These are phyloP conservation scores for Botryotinia convoluta DNA, from an alignment of 2,329 filamentous ascomycete genomes.

Conservation along the genomic window DNA sequence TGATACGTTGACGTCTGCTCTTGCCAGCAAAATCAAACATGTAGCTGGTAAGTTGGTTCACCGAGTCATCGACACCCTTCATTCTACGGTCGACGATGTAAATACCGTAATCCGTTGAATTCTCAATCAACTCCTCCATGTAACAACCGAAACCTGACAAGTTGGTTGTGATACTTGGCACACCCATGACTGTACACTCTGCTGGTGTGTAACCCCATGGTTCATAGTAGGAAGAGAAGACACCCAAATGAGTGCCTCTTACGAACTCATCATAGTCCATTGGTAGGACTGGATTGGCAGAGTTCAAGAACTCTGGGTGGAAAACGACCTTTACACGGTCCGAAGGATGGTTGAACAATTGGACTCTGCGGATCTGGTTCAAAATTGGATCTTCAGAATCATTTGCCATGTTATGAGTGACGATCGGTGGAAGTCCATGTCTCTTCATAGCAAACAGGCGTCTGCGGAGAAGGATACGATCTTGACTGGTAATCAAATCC, in stretches of 20 bases:
- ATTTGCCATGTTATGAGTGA: slow-evolving; percentile 98
- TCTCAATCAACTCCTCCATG: slow-evolving; percentile 99
- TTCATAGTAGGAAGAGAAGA: slow-evolving; percentile 98
- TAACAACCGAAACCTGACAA: slow-evolving; percentile 97
- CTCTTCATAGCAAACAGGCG: slow-evolving; percentile 97
- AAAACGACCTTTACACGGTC: slow-evolving; percentile 98
- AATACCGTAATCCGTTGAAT: slow-evolving; percentile 96
- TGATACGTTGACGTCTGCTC: slow-evolving; percentile 94
- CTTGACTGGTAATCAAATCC: slow-evolving; percentile 86
- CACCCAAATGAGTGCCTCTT: slow-evolving; percentile 89
- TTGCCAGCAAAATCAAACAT: slow-evolving; percentile 96
- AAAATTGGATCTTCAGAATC: slow-evolving; percentile 90
- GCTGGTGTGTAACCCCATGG: slow-evolving; percentile 98
- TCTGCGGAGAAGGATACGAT: slow-evolving; percentile 87
- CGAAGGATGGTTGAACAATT: slow-evolving; percentile 92
- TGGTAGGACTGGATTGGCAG: slow-evolving; percentile 89
- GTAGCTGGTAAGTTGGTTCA: slow-evolving; percentile 86
- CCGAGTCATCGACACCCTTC: slow-evolving; percentile 95
- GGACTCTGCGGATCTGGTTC: slow-evolving; percentile 91
- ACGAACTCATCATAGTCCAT: slow-evolving; percentile 99
- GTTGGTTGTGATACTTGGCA: slow-evolving; percentile 97
- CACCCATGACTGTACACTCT: slow-evolving; percentile 98
- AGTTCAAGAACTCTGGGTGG: slow-evolving; percentile 97
- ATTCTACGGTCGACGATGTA: slow-evolving; percentile 95
- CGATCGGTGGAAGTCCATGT: slow-evolving; percentile 83